Evolutionary conservation across 305 asterid species (phyloP).

Genomic region (Plantago coronopus): DNA sequence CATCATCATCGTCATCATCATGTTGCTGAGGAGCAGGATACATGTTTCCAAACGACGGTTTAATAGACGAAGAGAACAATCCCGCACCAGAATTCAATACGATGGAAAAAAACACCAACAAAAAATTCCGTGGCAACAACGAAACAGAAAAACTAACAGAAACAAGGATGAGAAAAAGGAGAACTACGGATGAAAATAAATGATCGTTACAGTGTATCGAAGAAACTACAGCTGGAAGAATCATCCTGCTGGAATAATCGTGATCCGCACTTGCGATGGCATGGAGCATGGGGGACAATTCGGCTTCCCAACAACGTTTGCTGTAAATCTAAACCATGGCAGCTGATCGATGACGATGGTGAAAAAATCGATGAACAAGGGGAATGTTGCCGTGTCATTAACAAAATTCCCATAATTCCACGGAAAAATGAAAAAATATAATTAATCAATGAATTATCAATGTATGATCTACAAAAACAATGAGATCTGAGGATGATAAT

Average conservation of each 20-base stretch:
- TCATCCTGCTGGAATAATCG: too few species aligned
- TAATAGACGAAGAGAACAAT: slow-evolving; percentile 21
- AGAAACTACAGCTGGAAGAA: neutral
- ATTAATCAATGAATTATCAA: too few species aligned
- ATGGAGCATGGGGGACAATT: too few species aligned
- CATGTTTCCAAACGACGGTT: slow-evolving; percentile 22
- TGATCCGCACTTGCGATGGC: too few species aligned
- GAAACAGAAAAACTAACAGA: neutral
- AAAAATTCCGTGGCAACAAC: neutral
- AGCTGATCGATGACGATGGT: neutral
- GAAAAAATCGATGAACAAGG: neutral
- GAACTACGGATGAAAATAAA: neutral
- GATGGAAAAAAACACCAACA: slow-evolving; percentile 4
- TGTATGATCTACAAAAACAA: too few species aligned
- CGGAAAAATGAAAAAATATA: too few species aligned
- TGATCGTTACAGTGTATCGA: neutral
- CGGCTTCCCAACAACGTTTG: neutral
- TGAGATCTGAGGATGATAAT: too few species aligned
- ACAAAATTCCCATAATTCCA: slow-evolving; percentile 2
- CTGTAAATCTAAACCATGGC: slow-evolving; percentile 2
- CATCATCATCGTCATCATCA: slow-evolving; percentile 29
- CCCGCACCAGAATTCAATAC: slow-evolving; percentile 39
- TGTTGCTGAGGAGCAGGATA: slow-evolving; percentile 22
- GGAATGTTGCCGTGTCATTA: neutral
- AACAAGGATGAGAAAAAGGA: neutral